These are phyloP conservation scores for Entelexis sorbosivorans DNA, from an alignment of 1,139 yeast species.

Conservation along the genomic window DNA sequence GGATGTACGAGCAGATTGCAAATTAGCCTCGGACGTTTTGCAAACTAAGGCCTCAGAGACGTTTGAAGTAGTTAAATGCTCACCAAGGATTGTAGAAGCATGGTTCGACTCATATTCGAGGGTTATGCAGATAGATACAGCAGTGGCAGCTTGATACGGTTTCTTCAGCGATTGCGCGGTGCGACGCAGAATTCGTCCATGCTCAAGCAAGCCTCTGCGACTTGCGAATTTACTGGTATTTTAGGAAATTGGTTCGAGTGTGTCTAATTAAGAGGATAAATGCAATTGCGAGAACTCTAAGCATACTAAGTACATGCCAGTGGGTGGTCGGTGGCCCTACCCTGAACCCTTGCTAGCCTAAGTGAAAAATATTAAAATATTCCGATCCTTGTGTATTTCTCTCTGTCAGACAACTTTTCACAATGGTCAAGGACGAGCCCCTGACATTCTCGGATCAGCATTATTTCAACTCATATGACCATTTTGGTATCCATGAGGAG, in stretches of 20 bases:
- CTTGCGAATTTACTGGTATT: no score
- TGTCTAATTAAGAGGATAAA: no score
- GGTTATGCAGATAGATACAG: conserved; percentile 1
- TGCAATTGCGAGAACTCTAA: no score
- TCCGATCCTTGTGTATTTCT: not conserved
- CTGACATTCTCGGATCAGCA: conserved; percentile 50
- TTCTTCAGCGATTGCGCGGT: no score
- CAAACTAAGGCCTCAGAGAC: no score
- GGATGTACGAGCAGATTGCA: not conserved
- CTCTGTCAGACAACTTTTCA: not conserved
- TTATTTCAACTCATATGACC: conserved; percentile 90
- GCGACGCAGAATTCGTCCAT: no score
- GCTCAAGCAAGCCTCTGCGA: no score
- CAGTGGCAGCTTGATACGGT: not conserved
- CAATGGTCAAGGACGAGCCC: not conserved
- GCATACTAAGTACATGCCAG: no score
- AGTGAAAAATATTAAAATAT: not conserved
- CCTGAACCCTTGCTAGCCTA: not conserved
- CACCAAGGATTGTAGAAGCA: no score
- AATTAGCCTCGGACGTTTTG: no score
- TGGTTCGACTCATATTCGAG: not conserved
- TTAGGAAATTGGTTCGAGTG: no score
- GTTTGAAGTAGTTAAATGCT: no score
- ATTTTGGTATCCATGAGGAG: conserved; percentile 96
- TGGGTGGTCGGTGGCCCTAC: not conserved